Evolutionary conservation across 495 filamentous ascomycete genomes (phyloP), one percentile per base, ranked within the genome.

Genomic region (Neurospora pannonica): DNA sequence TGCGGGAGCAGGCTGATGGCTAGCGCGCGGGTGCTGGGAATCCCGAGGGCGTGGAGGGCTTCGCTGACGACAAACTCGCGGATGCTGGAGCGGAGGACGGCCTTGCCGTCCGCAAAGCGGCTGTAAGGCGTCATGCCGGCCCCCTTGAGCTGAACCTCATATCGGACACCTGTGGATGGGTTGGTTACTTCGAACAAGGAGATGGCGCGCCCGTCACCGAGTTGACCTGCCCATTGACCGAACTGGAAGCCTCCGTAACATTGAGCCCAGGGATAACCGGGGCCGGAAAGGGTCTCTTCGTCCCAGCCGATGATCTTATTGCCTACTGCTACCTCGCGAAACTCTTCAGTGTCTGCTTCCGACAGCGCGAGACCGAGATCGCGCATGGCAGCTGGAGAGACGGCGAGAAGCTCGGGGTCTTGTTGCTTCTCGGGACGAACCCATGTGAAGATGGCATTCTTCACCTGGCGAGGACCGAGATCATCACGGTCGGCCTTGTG

Each of bases 41-140:
- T 93, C 8, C 88, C 85, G 5, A 98, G 87, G 28, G 93, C 92
- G 82, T 97, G 89, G 42, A 99, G 86, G 46, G 87, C 88, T 85
- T 99, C 96, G 70, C 91, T 94, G 34, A 97, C 94, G 42, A 99
- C 80, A 76, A 94, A 99, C 86, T 99, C 96, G 42, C 96, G 89
- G 74, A 99, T 97, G 78, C 92, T 95, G 37, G 91, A 94, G 69
- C 96, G 85, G 28, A 99, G 85, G 13, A 98, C 96, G 3, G 96
- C 96, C 79, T 96, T 95, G 37, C 96, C 96, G 83, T 99, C 96
- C n/a, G 96, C 96, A 77, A 98, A 99, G 15, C 96, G 91, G 28
- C 93, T 96, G 81, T 98, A 99, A 0, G 96, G 96, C 4, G 96
- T 99, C 76, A 89, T 85, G 4, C 96, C 96, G 36, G 96, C 95